phyloP scores from a whole-genome alignment of 768 basidiomycete genomes.

The Boletellus sp. region DNA sequence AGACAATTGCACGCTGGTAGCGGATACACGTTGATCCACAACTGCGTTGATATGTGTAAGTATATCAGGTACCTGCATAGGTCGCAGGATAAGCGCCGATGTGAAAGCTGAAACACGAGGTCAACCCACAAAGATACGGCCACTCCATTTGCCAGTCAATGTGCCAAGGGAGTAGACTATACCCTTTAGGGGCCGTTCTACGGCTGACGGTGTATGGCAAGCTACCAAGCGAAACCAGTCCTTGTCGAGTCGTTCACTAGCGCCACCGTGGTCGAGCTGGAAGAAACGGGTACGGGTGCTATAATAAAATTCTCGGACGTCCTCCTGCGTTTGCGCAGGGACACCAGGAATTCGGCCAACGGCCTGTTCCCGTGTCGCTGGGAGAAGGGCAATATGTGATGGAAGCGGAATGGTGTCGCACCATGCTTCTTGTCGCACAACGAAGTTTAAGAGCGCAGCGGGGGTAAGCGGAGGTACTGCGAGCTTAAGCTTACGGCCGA shows the following conservation, averaged over 20 bases:
- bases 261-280: constrained; percentile 10
- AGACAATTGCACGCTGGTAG: constrained; percentile 23
- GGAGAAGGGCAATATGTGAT: constrained; percentile 20
- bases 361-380: constrained; percentile 36
- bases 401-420: constrained; percentile 31
- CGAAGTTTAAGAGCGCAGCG: constrained; percentile 38
- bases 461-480: constrained; percentile 39
- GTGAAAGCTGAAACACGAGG: constrained; percentile 4
- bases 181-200: constrained; percentile 38
- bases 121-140: constrained; percentile 42
- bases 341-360: constrained; percentile 25
- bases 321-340: constrained; percentile 36
- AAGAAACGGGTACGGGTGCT: constrained; percentile 35
- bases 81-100: constrained; percentile 21
- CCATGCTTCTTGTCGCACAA: constrained; percentile 36
- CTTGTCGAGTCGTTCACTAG: constrained; percentile 37
- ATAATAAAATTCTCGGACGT: constrained; percentile 38
- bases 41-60: constrained; percentile 23
- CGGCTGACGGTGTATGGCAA: constrained; percentile 38
- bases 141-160: constrained; percentile 44
- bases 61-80: constrained; percentile 23
- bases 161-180: constrained; percentile 42
- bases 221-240: constrained; percentile 48
- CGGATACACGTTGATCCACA: constrained; percentile 18
- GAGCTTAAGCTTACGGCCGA: constrained; percentile 38